Base-by-base conservation (phyloP, 1,139 yeast genomes). In the Yamadazyma oceani region DNA sequence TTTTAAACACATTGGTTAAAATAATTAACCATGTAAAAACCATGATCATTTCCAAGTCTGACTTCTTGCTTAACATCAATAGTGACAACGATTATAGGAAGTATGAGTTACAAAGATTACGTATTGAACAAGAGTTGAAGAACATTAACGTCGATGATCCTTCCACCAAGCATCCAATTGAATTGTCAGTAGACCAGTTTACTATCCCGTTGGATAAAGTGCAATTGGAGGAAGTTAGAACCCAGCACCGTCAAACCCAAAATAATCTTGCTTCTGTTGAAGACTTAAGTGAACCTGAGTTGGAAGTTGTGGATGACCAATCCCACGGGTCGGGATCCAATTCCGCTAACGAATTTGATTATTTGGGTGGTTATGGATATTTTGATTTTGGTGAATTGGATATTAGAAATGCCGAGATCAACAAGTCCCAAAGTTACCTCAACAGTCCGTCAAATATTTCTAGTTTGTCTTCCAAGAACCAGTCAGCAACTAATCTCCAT, bases 351-450 rank as follows among this genome's bases (percentile, higher is more conserved):
- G 52, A 48, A 21, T 71, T 58, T 45, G 66, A 66, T 47, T 57
- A 78, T 34, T 60, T 80, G 35, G 87, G 88, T 26, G 89, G 89
- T 0, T 83, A 82, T 53, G 90, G 87, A 3, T 82, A 83, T 55
- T 84, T 84, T 55, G 89, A 82, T 54, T 80, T 81, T 47, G 87
- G 82, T 1, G 83, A 80, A 38, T 58, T 70, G 32, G 73, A 66
- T 38, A 36, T 57, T 7, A 45, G 53, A 35, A 44, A 48, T 22
- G 26, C 27, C 5, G 50, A 48, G 28, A 29, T 48, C 13, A 43
- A 43, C 21, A 35, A 41, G 12, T 35, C 42, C 16, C 41, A 39
- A n/a, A 45, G 50, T 22, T 55, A 48, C 32, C 39, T 64, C 40
- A 64, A 59, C 35, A 60, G 65, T 36, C 59, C 57, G 16, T 37